A percentile compares a stretch with the other conserved stretches of the same genome.
phyloP scores from a whole-genome alignment of 768 basidiomycete genomes.

The Lactarius psammicola region DNA sequence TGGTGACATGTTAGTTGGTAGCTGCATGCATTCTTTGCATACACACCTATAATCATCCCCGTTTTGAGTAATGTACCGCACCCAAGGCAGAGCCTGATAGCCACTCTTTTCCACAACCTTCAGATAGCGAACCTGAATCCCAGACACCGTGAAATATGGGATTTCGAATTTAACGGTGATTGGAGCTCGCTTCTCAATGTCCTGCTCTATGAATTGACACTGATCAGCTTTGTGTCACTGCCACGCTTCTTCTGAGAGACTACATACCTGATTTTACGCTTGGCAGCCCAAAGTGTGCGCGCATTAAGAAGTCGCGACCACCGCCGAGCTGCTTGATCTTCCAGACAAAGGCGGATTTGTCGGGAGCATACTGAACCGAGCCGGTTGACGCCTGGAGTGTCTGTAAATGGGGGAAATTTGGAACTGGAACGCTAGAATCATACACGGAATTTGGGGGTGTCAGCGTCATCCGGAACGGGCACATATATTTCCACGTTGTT shows the following conservation, averaged over 20 bases:
- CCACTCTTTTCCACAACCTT: slow-evolving; percentile 99
- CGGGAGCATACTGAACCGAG: slow-evolving; percentile 93
- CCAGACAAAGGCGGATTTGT: slow-evolving; percentile 98
- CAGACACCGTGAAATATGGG: slow-evolving; percentile 97
- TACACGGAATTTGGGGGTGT: slow-evolving; percentile 95
- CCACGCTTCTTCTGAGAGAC: neutral
- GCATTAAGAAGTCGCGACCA: slow-evolving; percentile 94
- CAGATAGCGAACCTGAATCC: slow-evolving; percentile 95
- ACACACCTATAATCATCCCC: slow-evolving; percentile 86
- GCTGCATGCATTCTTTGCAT: neutral
- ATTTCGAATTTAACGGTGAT: slow-evolving; percentile 99
- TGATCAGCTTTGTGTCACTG: neutral
- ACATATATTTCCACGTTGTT: slow-evolving; percentile 99
- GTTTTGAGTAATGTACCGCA: slow-evolving; percentile 89
- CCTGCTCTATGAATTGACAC: slow-evolving; percentile 48
- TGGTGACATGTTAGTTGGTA: slow-evolving; percentile 14
- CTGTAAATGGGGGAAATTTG: neutral
- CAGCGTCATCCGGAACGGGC: slow-evolving; percentile 98
- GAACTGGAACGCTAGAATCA: slow-evolving; percentile 31
- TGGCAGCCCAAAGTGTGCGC: slow-evolving; percentile 95
- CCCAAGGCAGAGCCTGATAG: slow-evolving; percentile 96
- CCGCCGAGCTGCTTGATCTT: slow-evolving; percentile 98
- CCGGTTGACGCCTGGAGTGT: slow-evolving; percentile 86
- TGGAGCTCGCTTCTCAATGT: slow-evolving; percentile 86
- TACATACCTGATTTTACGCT: slow-evolving; percentile 79